Conservation (phyloP, 257 asterid genomes). For the Cinchona pubescens region DNA sequence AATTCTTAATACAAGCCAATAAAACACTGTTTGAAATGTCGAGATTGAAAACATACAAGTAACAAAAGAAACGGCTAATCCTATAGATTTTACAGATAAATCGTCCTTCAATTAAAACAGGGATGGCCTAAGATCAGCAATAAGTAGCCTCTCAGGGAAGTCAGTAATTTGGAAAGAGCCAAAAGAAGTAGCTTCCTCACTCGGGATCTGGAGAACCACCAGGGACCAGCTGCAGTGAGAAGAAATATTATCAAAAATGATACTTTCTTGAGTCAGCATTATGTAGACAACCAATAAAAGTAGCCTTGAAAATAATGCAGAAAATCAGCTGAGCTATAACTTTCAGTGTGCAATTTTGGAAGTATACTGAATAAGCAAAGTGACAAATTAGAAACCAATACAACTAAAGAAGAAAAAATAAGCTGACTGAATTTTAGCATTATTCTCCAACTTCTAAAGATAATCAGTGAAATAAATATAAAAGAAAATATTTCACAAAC, state of each 20-base stretch:
- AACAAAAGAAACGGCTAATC: neutral
- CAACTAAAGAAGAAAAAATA: neutral
- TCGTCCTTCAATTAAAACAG: neutral
- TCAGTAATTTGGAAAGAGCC: neutral
- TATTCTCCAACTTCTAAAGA: neutral
- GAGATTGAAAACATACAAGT: neutral
- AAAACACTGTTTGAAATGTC: neutral
- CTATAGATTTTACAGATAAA: conserved; percentile 6
- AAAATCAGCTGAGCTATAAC: neutral
- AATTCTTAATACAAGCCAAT: neutral
- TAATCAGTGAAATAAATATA: neutral
- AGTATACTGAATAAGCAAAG: neutral
- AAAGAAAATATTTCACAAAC: neutral
- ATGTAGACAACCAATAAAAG: neutral
- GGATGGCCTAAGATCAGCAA: conserved; percentile 3
- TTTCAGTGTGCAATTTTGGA: neutral
- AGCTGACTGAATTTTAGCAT: neutral
- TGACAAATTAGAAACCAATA: neutral
- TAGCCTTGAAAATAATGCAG: neutral
- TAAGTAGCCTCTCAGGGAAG: conserved; percentile 8
- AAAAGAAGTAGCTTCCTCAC: conserved; percentile 13
- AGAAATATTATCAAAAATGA: neutral
- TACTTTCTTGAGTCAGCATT: neutral
- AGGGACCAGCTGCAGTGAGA: conserved; percentile 44
- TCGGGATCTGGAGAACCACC: conserved; percentile 49